These are phyloP conservation scores for Ascochyta koolunga DNA, from an alignment of 2,329 filamentous ascomycete genomes.

Conservation along the genomic window DNA sequence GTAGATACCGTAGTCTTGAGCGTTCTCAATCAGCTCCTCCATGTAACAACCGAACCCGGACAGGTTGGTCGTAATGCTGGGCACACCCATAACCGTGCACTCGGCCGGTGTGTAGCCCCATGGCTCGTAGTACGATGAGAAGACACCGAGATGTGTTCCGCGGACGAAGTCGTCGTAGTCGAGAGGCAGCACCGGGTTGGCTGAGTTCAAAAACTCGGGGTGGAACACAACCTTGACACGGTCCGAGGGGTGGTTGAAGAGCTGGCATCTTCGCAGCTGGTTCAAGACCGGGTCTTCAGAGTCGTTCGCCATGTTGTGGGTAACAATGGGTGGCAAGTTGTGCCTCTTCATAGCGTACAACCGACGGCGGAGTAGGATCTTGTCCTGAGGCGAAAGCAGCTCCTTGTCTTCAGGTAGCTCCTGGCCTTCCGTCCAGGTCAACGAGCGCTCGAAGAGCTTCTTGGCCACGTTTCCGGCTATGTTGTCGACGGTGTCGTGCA, in stretches of 20 bases:
- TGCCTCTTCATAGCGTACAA: slow-evolving; percentile 97
- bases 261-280: slow-evolving; percentile 92
- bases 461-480: slow-evolving; percentile 93
- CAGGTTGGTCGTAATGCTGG: slow-evolving; percentile 96
- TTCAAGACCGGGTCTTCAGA: slow-evolving; percentile 91
- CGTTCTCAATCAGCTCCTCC: slow-evolving; percentile 98
- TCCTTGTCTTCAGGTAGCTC: slow-evolving; percentile 96
- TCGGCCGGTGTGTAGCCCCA: slow-evolving; percentile 99
- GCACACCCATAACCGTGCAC: slow-evolving; percentile 98
- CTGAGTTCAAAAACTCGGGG: slow-evolving; percentile 94
- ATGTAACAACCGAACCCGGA: slow-evolving; percentile 99
- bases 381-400: slow-evolving; percentile 87
- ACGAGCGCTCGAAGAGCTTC: slow-evolving; percentile 90
- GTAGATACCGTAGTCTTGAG: slow-evolving; percentile 97
- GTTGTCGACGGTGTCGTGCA: slow-evolving; percentile 89
- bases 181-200: slow-evolving; percentile 91
- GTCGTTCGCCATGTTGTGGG: slow-evolving; percentile 98
- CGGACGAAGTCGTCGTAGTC: slow-evolving; percentile 99
- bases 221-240: slow-evolving; percentile 98
- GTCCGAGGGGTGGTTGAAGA: slow-evolving; percentile 95
- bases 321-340: slow-evolving; percentile 90
- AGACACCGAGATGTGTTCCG: slow-evolving; percentile 93
- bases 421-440: slow-evolving; percentile 95
- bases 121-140: slow-evolving; percentile 97
- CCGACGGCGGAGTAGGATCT: slow-evolving; percentile 86